These are phyloP conservation scores for Viola pubescens DNA, from an alignment of 441 rosid species.

Conservation along the genomic window DNA sequence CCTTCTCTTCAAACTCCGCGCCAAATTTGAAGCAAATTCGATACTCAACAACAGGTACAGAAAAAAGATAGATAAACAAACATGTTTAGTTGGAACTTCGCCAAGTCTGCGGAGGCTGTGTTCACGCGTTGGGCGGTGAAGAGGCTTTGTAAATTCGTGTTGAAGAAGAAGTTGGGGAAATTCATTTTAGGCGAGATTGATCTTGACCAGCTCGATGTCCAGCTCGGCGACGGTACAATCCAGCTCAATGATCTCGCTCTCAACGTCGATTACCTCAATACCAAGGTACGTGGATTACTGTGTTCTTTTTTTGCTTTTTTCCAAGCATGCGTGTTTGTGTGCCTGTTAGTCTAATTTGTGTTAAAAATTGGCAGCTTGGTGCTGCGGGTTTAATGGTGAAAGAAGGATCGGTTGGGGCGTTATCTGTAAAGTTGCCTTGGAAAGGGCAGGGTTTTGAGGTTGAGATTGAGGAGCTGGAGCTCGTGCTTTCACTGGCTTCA, in stretches of 20 bases:
- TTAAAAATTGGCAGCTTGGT: slow-evolving; percentile 39
- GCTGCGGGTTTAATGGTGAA: slow-evolving; percentile 55
- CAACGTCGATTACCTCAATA: slow-evolving; percentile 76
- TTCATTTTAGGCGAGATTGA: slow-evolving; percentile 86
- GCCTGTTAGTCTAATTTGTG: slow-evolving; percentile 5
- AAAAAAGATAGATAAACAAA: slow-evolving; percentile 1
- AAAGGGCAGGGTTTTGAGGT: slow-evolving; percentile 72
- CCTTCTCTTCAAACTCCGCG: slow-evolving; percentile 7
- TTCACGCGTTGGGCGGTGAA: slow-evolving; percentile 86
- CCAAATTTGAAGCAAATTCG: not conserved
- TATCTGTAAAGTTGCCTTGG: slow-evolving; percentile 84
- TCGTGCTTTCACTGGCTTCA: slow-evolving; percentile 55
- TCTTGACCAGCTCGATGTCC: slow-evolving; percentile 90
- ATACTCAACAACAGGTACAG: not conserved
- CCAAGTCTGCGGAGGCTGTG: slow-evolving; percentile 73
- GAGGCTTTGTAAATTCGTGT: slow-evolving; percentile 69
- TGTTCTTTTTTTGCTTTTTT: too few species aligned
- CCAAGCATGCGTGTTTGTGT: not conserved
- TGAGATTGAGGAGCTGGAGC: slow-evolving; percentile 90
- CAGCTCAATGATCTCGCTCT: slow-evolving; percentile 85
- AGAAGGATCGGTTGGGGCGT: slow-evolving; percentile 93
- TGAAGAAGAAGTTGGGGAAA: slow-evolving; percentile 91
- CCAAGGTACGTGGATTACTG: slow-evolving; percentile 37
- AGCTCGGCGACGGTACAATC: slow-evolving; percentile 68
- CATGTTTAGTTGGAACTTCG: slow-evolving; percentile 82